These are phyloP conservation scores for Saccharomyces eubayanus DNA, from an alignment of 805 yeast species.

Conservation along the genomic window DNA sequence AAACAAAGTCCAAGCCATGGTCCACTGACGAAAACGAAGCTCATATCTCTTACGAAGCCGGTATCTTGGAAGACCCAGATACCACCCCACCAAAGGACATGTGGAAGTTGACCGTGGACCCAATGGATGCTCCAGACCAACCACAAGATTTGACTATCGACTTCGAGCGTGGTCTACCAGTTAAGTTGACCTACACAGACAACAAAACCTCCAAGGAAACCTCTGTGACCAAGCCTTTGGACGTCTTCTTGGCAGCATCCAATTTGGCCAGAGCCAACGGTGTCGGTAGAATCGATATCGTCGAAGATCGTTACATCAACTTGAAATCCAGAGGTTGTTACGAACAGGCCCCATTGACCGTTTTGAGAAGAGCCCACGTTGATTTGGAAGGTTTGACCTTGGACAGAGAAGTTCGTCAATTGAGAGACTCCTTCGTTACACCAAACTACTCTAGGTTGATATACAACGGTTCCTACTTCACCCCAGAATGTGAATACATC, in stretches of 20 bases:
- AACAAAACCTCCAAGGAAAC: conserved; percentile 50
- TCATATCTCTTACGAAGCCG: conserved; percentile 98
- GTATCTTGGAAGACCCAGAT: conserved; percentile 97
- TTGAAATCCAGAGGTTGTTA: conserved; percentile 98
- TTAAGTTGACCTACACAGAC: conserved; percentile 58
- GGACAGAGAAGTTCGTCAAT: conserved; percentile 94
- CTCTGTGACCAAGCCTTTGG: conserved; percentile 82
- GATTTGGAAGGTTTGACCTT: conserved; percentile 95
- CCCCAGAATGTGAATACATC: conserved; percentile 96
- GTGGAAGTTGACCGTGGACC: conserved; percentile 98
- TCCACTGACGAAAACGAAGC: conserved; percentile 99
- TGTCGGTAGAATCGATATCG: conserved; percentile 98
- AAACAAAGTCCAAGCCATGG: conserved; percentile 99
- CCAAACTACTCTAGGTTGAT: conserved; percentile 81
- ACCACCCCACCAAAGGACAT: conserved; percentile 98
- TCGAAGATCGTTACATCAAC: conserved; percentile 97
- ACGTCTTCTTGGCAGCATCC: conserved; percentile 85
- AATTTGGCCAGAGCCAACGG: conserved; percentile 97
- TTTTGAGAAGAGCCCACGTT: conserved; percentile 88
- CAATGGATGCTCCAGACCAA: conserved; percentile 84
- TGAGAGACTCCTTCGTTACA: conserved; percentile 94
- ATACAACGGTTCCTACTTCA: conserved; percentile 95
- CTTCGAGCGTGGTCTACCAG: conserved; percentile 82
- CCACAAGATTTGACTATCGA: conserved; percentile 85
- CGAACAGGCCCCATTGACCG: conserved; percentile 96